phyloP scores from a whole-genome alignment of 1,139 yeast genomes.

The Zhuliangozyma blackwelliae region DNA sequence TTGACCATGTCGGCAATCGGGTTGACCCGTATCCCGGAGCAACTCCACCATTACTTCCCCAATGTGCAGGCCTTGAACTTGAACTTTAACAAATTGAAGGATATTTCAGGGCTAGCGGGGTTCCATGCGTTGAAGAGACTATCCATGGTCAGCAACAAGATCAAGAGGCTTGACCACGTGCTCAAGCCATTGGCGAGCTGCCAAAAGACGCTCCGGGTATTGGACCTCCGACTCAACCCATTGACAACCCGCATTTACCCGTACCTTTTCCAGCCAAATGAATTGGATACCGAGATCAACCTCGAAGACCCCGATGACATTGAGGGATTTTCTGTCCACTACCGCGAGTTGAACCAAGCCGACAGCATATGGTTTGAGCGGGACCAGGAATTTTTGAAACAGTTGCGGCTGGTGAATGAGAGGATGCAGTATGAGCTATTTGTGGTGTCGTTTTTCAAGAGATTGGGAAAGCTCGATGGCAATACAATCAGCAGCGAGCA shows the following conservation, averaged over 20 bases:
- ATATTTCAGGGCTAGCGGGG: slow-evolving; percentile 24
- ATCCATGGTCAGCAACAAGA: slow-evolving; percentile 44
- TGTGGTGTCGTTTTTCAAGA: slow-evolving; percentile 31
- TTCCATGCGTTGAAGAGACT: slow-evolving; percentile 35
- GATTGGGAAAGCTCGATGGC: slow-evolving; percentile 40
- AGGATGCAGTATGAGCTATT: slow-evolving; percentile 38
- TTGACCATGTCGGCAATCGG: slow-evolving; percentile 45
- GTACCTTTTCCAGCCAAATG: slow-evolving; percentile 48
- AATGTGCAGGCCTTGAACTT: slow-evolving; percentile 45
- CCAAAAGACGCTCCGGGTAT: slow-evolving; percentile 28
- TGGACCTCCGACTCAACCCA: slow-evolving; percentile 52
- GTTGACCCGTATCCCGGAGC: slow-evolving; percentile 29
- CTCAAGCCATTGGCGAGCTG: slow-evolving; percentile 29
- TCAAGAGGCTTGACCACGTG: slow-evolving; percentile 29
- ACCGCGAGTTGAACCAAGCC: slow-evolving; percentile 30
- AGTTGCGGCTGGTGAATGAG: slow-evolving; percentile 7
- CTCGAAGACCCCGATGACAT: slow-evolving; percentile 44
- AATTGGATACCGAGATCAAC: slow-evolving; percentile 29
- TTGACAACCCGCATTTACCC: slow-evolving; percentile 48
- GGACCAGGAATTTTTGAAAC: slow-evolving; percentile 23
- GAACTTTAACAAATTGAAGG: slow-evolving; percentile 43
- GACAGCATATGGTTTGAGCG: slow-evolving; percentile 35
- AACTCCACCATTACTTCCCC: slow-evolving; percentile 39
- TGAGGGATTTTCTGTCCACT: slow-evolving; percentile 40
- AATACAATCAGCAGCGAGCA: slow-evolving; percentile 13